Evolutionary conservation across 768 basidiomycete genomes (phyloP), one percentile per base, ranked within the genome.

Genomic region (Strobilomyces echinocephalus): DNA sequence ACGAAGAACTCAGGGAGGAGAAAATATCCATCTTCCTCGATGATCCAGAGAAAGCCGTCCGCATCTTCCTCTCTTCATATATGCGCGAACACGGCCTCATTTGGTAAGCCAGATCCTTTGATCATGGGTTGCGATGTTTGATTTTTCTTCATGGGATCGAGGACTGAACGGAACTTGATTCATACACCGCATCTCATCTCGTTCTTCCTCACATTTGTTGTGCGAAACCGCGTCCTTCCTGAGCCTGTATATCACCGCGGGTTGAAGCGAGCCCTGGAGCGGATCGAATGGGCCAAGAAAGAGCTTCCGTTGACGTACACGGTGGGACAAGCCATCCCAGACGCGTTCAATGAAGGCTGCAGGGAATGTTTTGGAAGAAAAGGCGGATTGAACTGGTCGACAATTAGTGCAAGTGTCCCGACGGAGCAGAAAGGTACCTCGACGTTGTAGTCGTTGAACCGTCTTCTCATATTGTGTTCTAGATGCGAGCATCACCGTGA

Each of bases 61-160:
- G 74, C 51, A 74, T 88, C 18, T 91, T 89, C 68, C 72, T 91
- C 54, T 85, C 87, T 0, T 85, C 85, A 5, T 79, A 81, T 59
- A 84, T 83, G 71, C 75, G 80, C 34, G 78, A 82, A 50, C 80
- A 81, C 52, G 89, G 89, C 24, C 74, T 87, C 44, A 76, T 83
- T 50, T 89, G 84, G 88, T 87, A 54, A n/a, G 76, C 63, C 9
- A 6, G 46, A 16, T 56, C 28, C 33, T 44, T 8, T 30, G 38
- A 46, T 50, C 21, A 18, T 5, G 5, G 18, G n/a, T 16, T 8
- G 31, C 38, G 12, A 38, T n/a, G 45, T 52, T 36, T 46, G 28
- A 24, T 34, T 26, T 33, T 30, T 49, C 15, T 18, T 49, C 5
- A 5, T 35, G 4, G 52, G 34, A 5, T 43, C 31, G 68, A 82